A percentile compares a stretch with the other conserved stretches of the same genome.
Evolutionary conservation across 768 basidiomycete species (phyloP).

Genomic region (Boletellus emodensis): DNA sequence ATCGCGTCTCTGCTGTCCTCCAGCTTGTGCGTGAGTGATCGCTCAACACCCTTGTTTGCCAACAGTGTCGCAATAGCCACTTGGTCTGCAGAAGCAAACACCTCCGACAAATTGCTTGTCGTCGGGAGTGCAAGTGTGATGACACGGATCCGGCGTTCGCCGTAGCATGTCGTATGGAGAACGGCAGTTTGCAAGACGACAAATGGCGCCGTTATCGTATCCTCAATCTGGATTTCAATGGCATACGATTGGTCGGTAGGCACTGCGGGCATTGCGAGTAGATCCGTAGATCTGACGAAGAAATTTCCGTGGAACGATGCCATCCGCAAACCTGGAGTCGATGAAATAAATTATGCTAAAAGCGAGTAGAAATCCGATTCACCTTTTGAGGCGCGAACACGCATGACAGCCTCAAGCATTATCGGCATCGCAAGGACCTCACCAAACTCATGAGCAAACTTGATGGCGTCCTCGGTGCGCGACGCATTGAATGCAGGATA

Average conservation of each 20-base stretch:
- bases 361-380: constrained; percentile 5
- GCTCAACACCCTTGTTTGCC: constrained; percentile 91
- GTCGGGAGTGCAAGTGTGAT: constrained; percentile 85
- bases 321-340: constrained; percentile 76
- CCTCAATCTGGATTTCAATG: constrained; percentile 94
- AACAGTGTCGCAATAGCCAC: constrained; percentile 79
- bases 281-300: constrained; percentile 95
- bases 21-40: constrained; percentile 76
- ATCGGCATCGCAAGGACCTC: constrained; percentile 90
- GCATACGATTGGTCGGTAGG: constrained; percentile 94
- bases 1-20: constrained; percentile 88
- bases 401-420: constrained; percentile 95
- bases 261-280: constrained; percentile 94
- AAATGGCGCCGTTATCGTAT: constrained; percentile 84
- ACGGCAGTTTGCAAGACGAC: constrained; percentile 95
- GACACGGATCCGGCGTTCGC: constrained; percentile 89
- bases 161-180: constrained; percentile 90
- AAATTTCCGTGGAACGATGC: constrained; percentile 98
- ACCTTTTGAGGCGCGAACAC: constrained; percentile 97
- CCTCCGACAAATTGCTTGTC: constrained; percentile 80
- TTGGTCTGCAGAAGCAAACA: constrained; percentile 89
- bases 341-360: background rate
- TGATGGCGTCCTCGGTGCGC: constrained; percentile 92
- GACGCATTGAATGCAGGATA: constrained; percentile 98
- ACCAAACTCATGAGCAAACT: constrained; percentile 97